phyloP scores from a whole-genome alignment of 2,329 filamentous ascomycete genomes.

The Aphanoascus verrucosus region DNA sequence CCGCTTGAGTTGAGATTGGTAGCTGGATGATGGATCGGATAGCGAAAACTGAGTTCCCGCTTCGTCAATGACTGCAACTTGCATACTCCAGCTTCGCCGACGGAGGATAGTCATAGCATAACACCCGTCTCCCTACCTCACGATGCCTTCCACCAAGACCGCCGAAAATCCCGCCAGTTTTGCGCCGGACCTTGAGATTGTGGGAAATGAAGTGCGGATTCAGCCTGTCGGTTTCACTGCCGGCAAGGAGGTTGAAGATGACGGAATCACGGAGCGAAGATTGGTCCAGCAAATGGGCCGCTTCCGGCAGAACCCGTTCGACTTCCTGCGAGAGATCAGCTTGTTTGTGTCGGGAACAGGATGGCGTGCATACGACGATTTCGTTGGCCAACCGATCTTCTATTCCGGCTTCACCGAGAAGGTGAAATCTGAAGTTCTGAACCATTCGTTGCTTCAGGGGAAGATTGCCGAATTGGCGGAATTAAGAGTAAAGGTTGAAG shows the following conservation, averaged over 20 bases:
- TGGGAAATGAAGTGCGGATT: conserved; percentile 62
- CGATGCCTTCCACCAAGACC: conserved; percentile 25
- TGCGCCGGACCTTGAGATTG: conserved; percentile 66
- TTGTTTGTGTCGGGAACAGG: conserved; percentile 85
- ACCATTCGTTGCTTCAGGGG: conserved; percentile 59
- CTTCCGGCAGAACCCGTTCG: conserved; percentile 61
- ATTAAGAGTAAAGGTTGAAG: conserved; percentile 62
- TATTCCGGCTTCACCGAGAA: conserved; percentile 85
- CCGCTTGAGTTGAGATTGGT: background rate
- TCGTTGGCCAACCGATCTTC: conserved; percentile 86
- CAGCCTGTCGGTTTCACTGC: conserved; percentile 56
- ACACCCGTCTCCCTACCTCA: background rate
- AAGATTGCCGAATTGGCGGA: conserved; percentile 70
- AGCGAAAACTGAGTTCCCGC: background rate
- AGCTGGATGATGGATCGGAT: background rate
- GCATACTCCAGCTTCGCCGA: background rate
- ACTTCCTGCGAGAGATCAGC: conserved; percentile 87
- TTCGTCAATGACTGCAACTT: background rate
- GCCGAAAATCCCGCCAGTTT: conserved; percentile 22
- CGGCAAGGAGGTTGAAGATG: conserved; percentile 31
- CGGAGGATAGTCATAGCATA: background rate
- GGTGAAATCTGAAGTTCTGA: conserved; percentile 70
- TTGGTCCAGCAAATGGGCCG: conserved; percentile 66
- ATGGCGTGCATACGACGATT: conserved; percentile 87
- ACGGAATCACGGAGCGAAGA: conserved; percentile 39